Evolutionary conservation across 306 rosid genomes (phyloP), one percentile per base, ranked within the genome.

Genomic region (Lagenaria siceraria): DNA sequence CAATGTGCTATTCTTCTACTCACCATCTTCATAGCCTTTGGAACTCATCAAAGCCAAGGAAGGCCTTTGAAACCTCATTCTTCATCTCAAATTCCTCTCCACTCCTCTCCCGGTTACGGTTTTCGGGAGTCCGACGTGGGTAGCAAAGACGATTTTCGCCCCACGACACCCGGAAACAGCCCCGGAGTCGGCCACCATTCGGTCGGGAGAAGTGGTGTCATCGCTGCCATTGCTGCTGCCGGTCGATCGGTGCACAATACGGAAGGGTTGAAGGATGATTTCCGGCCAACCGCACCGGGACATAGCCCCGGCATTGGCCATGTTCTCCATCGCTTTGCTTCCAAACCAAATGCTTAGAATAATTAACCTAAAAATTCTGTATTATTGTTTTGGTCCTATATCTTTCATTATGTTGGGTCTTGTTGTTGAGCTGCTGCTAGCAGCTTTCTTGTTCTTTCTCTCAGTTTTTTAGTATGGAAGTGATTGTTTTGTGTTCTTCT

Each of bases 231-330:
- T 54, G 51, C 3, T 7, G 4, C 29, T 0, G 7, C 0, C 0
- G 49, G 0, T 1, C 27, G 6, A 6, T 2, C 19, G 2, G 78
- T 31, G 60, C 17, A 53, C 38, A 10, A 18, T 17, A 36, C 21
- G 1, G 65, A 52, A 33, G 66, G 65, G 60, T 54, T 35, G 60
- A 75, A 75, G 65, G 65, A 75, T 75, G 78, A 54, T 54, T 74
- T 74, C 15, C 78, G 62, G 12, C 78, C 78, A 10, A 74, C 78
- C 0, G 13, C 14, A 1, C 78, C 78, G 0, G 78, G 78, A 25
- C 63, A 74, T 49, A 74, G 78, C 49, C 66, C 78, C 11, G 78
- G 63, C 49, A 75, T 54, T 46, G 66, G 78, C 35, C 78, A 75
- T 18, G 48, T 18, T 31, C 11, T n/a, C 10, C 64, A 22, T 21